phyloP scores from a whole-genome alignment of 2,329 filamentous ascomycete genomes.

The Fusarium longipes region DNA sequence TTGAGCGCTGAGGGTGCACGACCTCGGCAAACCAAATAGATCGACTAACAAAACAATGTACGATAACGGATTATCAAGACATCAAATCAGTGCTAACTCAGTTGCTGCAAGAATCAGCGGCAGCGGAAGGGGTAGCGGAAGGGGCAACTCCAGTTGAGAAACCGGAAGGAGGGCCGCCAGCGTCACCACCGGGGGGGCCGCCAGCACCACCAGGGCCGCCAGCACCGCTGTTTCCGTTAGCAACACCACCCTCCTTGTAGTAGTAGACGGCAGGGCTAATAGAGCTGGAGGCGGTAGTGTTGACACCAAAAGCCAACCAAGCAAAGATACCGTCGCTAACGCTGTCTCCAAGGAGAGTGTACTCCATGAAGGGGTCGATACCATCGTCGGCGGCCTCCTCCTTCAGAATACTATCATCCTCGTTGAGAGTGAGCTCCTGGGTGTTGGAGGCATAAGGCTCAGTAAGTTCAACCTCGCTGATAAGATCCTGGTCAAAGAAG shows the following conservation, averaged over 20 bases:
- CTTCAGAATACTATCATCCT: constrained; percentile 61
- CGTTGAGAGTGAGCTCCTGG: constrained; percentile 61
- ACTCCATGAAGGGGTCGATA: constrained; percentile 69
- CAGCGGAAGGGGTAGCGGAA: not conserved
- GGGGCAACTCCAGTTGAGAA: constrained; percentile 9
- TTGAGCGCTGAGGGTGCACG: too few species aligned
- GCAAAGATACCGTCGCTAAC: constrained; percentile 64
- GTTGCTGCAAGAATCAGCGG: too few species aligned
- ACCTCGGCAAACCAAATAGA: not conserved
- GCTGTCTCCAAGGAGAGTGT: constrained; percentile 65
- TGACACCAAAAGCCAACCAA: constrained; percentile 66
- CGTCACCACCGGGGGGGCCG: constrained; percentile 7
- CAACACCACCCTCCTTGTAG: constrained; percentile 41
- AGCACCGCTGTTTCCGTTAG: constrained; percentile 35
- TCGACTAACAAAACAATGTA: too few species aligned
- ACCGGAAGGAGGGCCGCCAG: constrained; percentile 12
- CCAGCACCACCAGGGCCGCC: constrained; percentile 23
- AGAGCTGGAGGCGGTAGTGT: constrained; percentile 46
- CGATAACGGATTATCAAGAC: too few species aligned
- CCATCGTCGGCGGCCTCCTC: constrained; percentile 59
- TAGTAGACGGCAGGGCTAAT: constrained; percentile 35
- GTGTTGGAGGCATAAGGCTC: constrained; percentile 62
- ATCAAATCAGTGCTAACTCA: not conserved
- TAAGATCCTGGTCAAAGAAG: constrained; percentile 63
- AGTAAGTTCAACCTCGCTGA: constrained; percentile 60